Evolutionary conservation across 139 green algal genomes (phyloP).

Genomic region (Parachlorella kessleri): DNA sequence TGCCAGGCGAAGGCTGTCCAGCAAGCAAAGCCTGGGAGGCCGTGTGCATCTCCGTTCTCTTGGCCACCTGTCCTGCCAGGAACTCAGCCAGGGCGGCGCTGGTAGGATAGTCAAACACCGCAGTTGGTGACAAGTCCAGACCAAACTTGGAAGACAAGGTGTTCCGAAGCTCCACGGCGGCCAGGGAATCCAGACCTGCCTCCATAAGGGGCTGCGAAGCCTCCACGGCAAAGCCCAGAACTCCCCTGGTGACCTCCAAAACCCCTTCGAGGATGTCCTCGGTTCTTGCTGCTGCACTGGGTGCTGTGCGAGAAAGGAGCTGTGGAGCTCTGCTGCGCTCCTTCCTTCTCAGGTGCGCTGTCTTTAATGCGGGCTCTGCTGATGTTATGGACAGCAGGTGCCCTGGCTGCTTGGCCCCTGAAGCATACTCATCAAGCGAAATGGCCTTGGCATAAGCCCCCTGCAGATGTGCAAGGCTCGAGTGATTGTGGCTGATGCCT

Average conservation of each 20-base stretch:
- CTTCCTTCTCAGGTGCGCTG: too few species aligned
- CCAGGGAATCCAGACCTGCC: constrained; percentile 66
- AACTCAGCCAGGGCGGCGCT: constrained; percentile 11
- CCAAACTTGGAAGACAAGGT: constrained; percentile 40
- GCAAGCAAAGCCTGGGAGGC: background rate
- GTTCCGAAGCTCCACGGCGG: constrained; percentile 82
- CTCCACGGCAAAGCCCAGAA: background rate
- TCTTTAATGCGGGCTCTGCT: too few species aligned
- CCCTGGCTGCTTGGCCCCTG: too few species aligned
- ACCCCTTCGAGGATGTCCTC: background rate
- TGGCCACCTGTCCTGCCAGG: background rate
- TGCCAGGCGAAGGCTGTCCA: too few species aligned
- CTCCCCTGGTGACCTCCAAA: background rate
- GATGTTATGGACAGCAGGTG: background rate
- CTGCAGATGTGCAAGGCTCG: too few species aligned
- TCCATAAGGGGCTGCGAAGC: constrained; percentile 38
- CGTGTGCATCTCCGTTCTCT: background rate
- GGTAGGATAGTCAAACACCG: constrained; percentile 87
- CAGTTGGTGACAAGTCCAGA: constrained; percentile 43
- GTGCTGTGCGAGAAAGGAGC: background rate
- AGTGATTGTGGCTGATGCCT: too few species aligned
- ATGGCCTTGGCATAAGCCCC: too few species aligned
- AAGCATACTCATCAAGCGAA: background rate
- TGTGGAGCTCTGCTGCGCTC: background rate
- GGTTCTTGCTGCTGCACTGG: background rate